Conservation (phyloP, 257 asterid genomes). For the Capsicum chinense region DNA sequence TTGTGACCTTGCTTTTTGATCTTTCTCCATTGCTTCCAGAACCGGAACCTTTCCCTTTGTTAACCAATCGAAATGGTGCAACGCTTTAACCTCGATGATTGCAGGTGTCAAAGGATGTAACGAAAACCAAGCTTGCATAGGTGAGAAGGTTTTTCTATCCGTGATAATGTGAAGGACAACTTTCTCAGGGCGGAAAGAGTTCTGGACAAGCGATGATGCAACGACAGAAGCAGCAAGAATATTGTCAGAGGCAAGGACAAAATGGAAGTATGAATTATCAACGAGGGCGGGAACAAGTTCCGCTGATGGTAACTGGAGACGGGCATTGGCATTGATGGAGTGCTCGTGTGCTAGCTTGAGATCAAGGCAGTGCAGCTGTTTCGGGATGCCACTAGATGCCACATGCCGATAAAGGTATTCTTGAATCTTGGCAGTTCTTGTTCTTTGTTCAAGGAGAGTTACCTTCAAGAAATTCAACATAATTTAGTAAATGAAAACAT, state of each 20-base stretch:
- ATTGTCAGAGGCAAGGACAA: constrained; percentile 90
- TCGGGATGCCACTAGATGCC: constrained; percentile 98
- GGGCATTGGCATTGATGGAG: constrained; percentile 85
- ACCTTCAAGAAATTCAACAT: constrained; percentile 50
- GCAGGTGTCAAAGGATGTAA: constrained; percentile 79
- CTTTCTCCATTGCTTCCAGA: constrained; percentile 97
- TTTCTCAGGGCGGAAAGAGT: constrained; percentile 71
- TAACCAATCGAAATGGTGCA: constrained; percentile 96
- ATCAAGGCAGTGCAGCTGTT: constrained; percentile 88
- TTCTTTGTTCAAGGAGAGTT: constrained; percentile 77
- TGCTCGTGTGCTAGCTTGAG: constrained; percentile 87
- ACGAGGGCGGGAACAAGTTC: constrained; percentile 86
- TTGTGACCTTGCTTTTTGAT: constrained; percentile 76
- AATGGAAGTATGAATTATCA: constrained; percentile 83
- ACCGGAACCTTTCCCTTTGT: constrained; percentile 91
- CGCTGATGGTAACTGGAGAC: constrained; percentile 91
- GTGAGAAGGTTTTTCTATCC: constrained; percentile 80
- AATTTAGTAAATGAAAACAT: neutral
- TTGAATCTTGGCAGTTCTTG: constrained; percentile 88
- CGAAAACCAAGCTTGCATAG: constrained; percentile 99
- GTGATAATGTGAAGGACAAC: constrained; percentile 85
- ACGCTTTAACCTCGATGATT: constrained; percentile 78
- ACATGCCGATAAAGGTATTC: constrained; percentile 97
- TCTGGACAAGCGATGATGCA: constrained; percentile 77
- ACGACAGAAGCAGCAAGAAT: constrained; percentile 93